phyloP scores from a whole-genome alignment of 352 stramenopile genomes.

The Aphanomyces astaci region DNA sequence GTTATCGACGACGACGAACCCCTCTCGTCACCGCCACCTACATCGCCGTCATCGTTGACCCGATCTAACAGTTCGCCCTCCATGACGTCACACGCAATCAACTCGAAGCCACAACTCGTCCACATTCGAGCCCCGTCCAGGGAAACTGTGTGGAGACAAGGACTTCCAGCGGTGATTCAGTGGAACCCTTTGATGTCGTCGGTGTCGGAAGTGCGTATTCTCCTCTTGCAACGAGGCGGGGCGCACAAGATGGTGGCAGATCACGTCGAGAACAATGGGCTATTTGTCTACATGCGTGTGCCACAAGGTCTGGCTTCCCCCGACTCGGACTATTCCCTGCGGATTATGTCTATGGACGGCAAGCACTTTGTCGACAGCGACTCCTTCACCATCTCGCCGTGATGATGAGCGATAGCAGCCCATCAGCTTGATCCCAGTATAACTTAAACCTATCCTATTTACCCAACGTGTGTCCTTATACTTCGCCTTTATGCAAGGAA shows the following conservation, averaged over 20 bases:
- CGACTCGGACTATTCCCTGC: conserved; percentile 11
- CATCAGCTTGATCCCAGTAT: not conserved
- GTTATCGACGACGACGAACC: not conserved
- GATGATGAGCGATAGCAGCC: not conserved
- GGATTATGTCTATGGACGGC: conserved; percentile 24
- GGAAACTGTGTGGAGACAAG: conserved; percentile 7
- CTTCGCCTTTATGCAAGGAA: no score
- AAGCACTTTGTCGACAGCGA: conserved; percentile 23
- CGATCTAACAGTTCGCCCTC: not conserved
- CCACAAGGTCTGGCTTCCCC: not conserved
- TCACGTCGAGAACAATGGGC: conserved; percentile 22
- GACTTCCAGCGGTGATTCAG: conserved; percentile 11
- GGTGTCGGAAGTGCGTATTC: conserved; percentile 15
- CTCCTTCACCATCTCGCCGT: conserved; percentile 7
- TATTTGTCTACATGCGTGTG: conserved; percentile 18
- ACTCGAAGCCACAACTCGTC: not conserved
- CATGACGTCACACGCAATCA: not conserved
- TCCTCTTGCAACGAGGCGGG: conserved; percentile 4
- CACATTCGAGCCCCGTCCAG: conserved; percentile 4
- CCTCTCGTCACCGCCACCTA: not conserved
- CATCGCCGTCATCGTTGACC: not conserved
- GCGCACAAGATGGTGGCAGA: conserved; percentile 19
- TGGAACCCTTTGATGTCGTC: not conserved
- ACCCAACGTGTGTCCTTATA: no score
- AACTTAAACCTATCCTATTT: conserved; percentile 3